Base-by-base conservation (phyloP, 2,329 filamentous ascomycete species). In the Aspergillus novofumigatus region DNA sequence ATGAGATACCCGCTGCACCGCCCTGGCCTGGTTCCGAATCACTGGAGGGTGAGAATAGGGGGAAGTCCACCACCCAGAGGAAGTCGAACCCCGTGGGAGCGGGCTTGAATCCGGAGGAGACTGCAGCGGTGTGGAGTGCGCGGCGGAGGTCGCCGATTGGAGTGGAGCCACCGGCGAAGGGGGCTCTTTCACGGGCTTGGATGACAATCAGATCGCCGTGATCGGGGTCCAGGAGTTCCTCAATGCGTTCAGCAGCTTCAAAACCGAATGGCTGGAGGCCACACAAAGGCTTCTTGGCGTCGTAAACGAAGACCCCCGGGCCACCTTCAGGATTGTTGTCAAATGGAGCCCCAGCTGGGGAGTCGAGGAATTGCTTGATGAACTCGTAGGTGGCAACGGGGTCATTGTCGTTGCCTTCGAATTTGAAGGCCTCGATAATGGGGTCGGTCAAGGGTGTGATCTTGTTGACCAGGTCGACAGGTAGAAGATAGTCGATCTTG, bases 21-120 rank as follows among this genome's bases (percentile, higher is more conserved):
- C 90, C 91, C 75, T 97, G 92, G 1, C 91, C 91, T 0, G 90
- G 89, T 49, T 89, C 78, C 11, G 82, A 79, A 52, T 82, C 85
- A 53, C 82, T 83, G 9, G 77, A 77, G 0, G 88, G 90, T 1
- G 91, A 92, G 77, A 99, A 99, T 66, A 99, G 85, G 11, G 94
- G 94, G 70, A 99, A 99, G 58, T 93, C 86, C 0, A 83, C 88
- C 11, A 99, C 83, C 94, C 94, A 99, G 55, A 89, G 81, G 73
- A 92, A 93, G 58, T 80, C 80, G 76, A 84, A 92, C 56, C 79
- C 80, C 11, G 71, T 68, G 0, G 69, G 80, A 0, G 76, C 71
- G 0, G 75, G 66, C 21, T 91, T 77, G 32, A 89, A 77, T 0
- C 79, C 82, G 26, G 83, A 74, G n/a, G 84, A 80, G 0, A 92